These are phyloP conservation scores for Phytophthora tentaculata DNA, from an alignment of 352 stramenopile genomes.

Conservation along the genomic window DNA sequence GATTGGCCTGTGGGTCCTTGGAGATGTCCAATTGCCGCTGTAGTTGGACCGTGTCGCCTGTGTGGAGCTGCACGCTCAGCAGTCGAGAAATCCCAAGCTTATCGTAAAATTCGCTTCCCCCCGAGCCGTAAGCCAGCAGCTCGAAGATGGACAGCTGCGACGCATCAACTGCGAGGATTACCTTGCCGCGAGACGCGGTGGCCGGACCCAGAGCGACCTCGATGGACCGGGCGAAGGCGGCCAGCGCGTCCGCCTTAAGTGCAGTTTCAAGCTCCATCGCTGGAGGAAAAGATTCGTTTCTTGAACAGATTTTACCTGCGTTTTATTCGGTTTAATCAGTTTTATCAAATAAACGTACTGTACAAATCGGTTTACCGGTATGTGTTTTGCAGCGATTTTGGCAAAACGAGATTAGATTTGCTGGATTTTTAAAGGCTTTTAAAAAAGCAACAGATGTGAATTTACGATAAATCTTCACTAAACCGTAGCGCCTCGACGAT, in stretches of 20 bases:
- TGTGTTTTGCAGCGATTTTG: too few species aligned
- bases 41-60: conserved; percentile 35
- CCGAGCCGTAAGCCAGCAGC: conserved; percentile 67
- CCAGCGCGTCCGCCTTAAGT: conserved; percentile 62
- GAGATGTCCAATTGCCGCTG: conserved; percentile 48
- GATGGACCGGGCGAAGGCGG: conserved; percentile 49
- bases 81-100: conserved; percentile 55
- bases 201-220: conserved; percentile 12
- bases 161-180: conserved; percentile 61
- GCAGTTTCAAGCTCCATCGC: conserved; percentile 45
- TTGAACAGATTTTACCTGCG: too few species aligned
- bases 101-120: conserved; percentile 72
- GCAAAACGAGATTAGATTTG: too few species aligned
- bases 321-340: too few species aligned
- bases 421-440: too few species aligned
- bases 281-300: too few species aligned
- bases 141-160: conserved; percentile 69
- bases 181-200: conserved; percentile 9
- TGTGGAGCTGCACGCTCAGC: conserved; percentile 47
- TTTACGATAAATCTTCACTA: too few species aligned
- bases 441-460: too few species aligned
- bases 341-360: too few species aligned
- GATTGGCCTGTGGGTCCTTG: conserved; percentile 15
- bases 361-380: too few species aligned
- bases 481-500: too few species aligned